Evolutionary conservation across 2,329 filamentous ascomycete genomes (phyloP), one percentile per base, ranked within the genome.

Genomic region (Fonsecaea pugnacius): DNA sequence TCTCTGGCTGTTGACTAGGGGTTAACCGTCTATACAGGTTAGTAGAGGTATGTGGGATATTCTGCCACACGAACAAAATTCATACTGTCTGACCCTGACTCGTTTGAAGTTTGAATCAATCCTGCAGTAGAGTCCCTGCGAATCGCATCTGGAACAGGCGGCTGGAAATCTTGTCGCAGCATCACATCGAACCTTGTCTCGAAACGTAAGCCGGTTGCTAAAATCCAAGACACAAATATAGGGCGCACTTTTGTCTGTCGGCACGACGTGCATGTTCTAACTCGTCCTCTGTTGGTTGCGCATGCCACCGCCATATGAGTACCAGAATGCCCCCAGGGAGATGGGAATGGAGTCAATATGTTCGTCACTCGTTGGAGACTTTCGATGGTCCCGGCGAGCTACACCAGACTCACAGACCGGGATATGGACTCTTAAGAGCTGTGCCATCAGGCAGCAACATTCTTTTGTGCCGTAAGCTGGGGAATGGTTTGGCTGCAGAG

Each of bases 31-130:
- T 8, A 5, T 16, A 8, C 30, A 46, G 6, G 55, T 30, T 27
- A 58, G 55, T 18, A 14, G 36, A 4, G 5, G 8, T 10, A n/a
- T 18, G 1, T 38, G 4, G 27, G 40, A 32, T 30, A 30, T 30
- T 27, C 40, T 35, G 4, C 27, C 27, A 12, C 18, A 48, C 16
- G 6, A 27, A 27, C 14, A 35, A 32, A 12, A 32, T 7, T 3
- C 51, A 43, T 62, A 62, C 60, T 38, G 53, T 58, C 54, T 58
- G 30, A 63, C 60, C 32, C 53, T 63, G 53, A 58, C 54, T 8
- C 60, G 38, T 24, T 43, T 63, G 60, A 63, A 63, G n/a, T 63
- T 63, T 10, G 60, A 58, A 35, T 63, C 60, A 30, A 63, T 58
- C 46, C 53, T 32, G 33, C 60, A 63, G 53, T 58, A 53, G n/a